These are phyloP conservation scores for Acacia concinna DNA, from an alignment of 331 rosid species.

Conservation along the genomic window DNA sequence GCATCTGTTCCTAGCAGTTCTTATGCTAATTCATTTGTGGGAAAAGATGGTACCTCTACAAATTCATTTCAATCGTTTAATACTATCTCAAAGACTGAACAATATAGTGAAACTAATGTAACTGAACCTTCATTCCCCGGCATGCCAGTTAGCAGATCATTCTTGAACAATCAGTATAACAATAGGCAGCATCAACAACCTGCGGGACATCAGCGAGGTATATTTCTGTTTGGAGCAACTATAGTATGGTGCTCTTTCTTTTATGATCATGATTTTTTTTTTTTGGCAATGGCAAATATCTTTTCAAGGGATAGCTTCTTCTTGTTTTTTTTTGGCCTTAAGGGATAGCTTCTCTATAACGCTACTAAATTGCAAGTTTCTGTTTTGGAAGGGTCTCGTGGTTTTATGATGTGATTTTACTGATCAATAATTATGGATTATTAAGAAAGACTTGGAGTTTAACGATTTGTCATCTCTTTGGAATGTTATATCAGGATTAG, in stretches of 20 bases:
- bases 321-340: neutral
- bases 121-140: constrained; percentile 58
- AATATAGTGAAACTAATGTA: constrained; percentile 49
- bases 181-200: constrained; percentile 69
- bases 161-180: constrained; percentile 58
- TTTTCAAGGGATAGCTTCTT: neutral
- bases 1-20: constrained; percentile 58
- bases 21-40: constrained; percentile 49
- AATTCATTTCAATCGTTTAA: constrained; percentile 66
- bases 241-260: neutral
- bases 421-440: neutral
- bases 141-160: constrained; percentile 50
- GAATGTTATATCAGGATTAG: neutral
- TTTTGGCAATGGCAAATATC: neutral
- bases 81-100: constrained; percentile 58
- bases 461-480: neutral
- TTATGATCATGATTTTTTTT: neutral
- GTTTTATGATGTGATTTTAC: neutral
- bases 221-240: neutral
- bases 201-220: constrained; percentile 91
- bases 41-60: constrained; percentile 58
- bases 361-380: neutral
- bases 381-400: neutral
- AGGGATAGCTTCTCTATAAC: neutral
- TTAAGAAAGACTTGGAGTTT: neutral